A percentile compares a stretch with the other conserved stretches of the same genome.
Evolutionary conservation across 2,329 filamentous ascomycete species (phyloP).

Genomic region (Diaporthe aspalathi): DNA sequence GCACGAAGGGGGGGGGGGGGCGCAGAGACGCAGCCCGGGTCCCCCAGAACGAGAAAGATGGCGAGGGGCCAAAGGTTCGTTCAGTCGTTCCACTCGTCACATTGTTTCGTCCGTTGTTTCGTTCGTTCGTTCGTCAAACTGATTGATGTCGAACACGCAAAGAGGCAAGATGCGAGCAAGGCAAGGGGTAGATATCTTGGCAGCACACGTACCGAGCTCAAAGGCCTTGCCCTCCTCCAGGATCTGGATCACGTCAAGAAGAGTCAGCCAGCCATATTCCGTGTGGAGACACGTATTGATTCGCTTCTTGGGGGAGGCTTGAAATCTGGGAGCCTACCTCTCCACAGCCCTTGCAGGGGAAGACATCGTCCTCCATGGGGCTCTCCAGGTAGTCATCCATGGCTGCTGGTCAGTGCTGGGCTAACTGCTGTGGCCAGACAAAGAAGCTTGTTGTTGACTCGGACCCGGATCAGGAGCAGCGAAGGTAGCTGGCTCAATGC

Average conservation of each 20-base stretch:
- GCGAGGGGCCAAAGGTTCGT: not conserved
- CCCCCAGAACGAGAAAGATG: not conserved
- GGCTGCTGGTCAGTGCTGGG: slow-evolving; percentile 55
- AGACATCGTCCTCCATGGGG: slow-evolving; percentile 84
- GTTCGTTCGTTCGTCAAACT: not conserved
- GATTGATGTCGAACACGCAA: not conserved
- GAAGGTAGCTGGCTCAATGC: slow-evolving; percentile 17
- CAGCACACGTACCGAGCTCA: slow-evolving; percentile 79
- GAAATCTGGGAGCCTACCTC: slow-evolving; percentile 68
- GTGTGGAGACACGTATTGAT: slow-evolving; percentile 40
- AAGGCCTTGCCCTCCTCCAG: slow-evolving; percentile 99
- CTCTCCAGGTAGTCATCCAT: slow-evolving; percentile 73
- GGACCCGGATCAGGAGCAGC: slow-evolving; percentile 23
- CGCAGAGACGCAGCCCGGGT: slow-evolving; percentile 7
- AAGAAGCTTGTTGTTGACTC: not conserved
- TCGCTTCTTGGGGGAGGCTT: slow-evolving; percentile 42
- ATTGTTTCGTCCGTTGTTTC: not conserved
- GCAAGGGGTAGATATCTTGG: slow-evolving; percentile 10
- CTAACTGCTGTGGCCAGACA: slow-evolving; percentile 27
- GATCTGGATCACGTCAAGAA: slow-evolving; percentile 68
- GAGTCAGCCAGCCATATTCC: slow-evolving; percentile 36
- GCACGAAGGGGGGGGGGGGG: not conserved
- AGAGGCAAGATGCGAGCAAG: not conserved
- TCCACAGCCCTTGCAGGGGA: slow-evolving; percentile 92
- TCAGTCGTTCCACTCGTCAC: not conserved